These are phyloP conservation scores for Irpex lacteus DNA, from an alignment of 1,284 basidiomycete species.

Conservation along the genomic window DNA sequence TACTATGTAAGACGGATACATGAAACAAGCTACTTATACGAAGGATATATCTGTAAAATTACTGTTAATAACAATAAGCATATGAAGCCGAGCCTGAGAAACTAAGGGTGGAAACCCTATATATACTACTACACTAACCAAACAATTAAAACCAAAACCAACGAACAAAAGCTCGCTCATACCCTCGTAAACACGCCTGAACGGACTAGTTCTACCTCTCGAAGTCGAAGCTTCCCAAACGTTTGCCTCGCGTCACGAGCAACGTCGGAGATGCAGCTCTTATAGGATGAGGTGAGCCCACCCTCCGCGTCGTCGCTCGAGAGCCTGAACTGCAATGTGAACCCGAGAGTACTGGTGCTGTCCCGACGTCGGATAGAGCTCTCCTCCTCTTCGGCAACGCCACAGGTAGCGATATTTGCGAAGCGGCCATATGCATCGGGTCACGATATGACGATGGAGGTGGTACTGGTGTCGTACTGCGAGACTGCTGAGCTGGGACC, in stretches of 20 bases:
- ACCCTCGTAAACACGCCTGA: too few species aligned
- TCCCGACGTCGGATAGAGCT: background rate
- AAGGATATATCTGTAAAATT: too few species aligned
- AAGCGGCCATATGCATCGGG: background rate
- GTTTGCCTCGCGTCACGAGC: background rate
- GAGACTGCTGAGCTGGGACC: background rate
- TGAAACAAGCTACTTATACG: too few species aligned
- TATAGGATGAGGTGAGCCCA: background rate
- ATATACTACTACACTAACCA: too few species aligned
- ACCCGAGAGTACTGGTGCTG: background rate
- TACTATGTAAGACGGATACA: too few species aligned
- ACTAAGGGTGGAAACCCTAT: too few species aligned
- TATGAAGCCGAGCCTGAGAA: too few species aligned
- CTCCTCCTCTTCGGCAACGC: background rate
- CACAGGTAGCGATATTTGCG: background rate
- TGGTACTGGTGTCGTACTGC: background rate
- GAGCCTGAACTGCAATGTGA: background rate
- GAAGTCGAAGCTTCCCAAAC: conserved; percentile 1
- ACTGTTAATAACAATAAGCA: too few species aligned
- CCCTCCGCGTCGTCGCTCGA: background rate
- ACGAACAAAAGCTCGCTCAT: too few species aligned
- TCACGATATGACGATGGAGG: background rate
- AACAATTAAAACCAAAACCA: too few species aligned
- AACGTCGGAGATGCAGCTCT: background rate
- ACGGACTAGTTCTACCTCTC: background rate